Percentiles rank a stretch among this genome's conserved stretches.
These are phyloP conservation scores for Akebia trifoliata DNA, from an alignment of 164 flowering plant species.

Conservation along the genomic window DNA sequence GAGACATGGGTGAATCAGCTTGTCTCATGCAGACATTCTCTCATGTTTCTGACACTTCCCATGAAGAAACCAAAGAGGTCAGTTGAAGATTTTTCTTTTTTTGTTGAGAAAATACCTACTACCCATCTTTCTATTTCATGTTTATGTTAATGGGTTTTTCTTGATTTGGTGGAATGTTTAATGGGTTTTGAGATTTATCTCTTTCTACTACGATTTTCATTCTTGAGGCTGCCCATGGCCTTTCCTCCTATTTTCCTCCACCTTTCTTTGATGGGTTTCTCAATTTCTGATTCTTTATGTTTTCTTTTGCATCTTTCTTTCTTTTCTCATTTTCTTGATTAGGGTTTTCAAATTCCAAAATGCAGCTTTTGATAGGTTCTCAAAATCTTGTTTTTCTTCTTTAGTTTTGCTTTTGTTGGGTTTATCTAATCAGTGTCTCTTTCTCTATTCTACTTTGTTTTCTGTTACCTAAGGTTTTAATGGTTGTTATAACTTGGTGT, in stretches of 20 bases:
- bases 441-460: background rate
- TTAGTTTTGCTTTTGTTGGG: background rate
- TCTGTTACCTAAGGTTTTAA: background rate
- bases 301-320: background rate
- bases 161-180: constrained; percentile 5
- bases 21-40: constrained; percentile 52
- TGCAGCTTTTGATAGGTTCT: constrained; percentile 5
- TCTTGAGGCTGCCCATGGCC: background rate
- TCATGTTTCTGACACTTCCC: constrained; percentile 32
- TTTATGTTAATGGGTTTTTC: constrained; percentile 15
- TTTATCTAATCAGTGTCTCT: background rate
- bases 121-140: constrained; percentile 5
- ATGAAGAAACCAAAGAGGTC: constrained; percentile 38
- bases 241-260: background rate
- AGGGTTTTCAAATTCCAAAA: constrained; percentile 3
- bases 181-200: background rate
- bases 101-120: background rate
- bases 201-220: background rate
- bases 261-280: constrained; percentile 7
- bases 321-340: background rate
- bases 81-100: background rate
- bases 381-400: background rate
- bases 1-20: constrained; percentile 56
- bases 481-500: background rate
- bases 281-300: background rate